Conservation (phyloP, 768 basidiomycete species). For the Amanita rimosa region DNA sequence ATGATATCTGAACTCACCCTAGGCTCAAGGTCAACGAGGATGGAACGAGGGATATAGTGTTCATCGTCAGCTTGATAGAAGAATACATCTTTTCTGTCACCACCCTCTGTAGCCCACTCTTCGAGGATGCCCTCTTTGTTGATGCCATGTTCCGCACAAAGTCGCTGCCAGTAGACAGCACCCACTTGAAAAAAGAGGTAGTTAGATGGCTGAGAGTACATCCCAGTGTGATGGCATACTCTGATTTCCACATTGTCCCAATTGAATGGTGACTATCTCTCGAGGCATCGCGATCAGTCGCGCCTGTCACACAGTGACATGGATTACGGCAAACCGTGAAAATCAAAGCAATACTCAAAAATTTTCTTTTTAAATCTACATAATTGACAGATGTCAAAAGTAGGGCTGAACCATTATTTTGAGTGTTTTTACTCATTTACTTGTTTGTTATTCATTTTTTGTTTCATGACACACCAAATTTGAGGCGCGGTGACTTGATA, state of each 20-base stretch:
- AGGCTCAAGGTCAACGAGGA: conserved; percentile 93
- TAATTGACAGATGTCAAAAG: too few species aligned
- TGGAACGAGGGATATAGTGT: conserved; percentile 95
- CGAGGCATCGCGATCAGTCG: conserved; percentile 56
- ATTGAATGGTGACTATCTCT: conserved; percentile 74
- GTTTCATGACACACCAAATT: too few species aligned
- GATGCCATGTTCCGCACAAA: conserved; percentile 98
- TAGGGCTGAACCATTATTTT: too few species aligned
- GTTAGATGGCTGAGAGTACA: not conserved
- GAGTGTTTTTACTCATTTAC: too few species aligned
- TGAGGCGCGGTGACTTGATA: too few species aligned
- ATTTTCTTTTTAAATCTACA: too few species aligned
- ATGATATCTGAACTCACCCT: conserved; percentile 43
- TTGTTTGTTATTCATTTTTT: too few species aligned
- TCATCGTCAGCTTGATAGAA: conserved; percentile 99
- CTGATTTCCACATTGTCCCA: conserved; percentile 91
- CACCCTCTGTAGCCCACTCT: conserved; percentile 92
- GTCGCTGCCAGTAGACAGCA: conserved; percentile 57
- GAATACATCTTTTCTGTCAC: conserved; percentile 97
- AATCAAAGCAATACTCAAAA: too few species aligned
- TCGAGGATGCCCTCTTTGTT: conserved; percentile 91
- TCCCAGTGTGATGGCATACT: conserved; percentile 34
- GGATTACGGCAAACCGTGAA: too few species aligned
- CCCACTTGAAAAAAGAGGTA: not conserved
- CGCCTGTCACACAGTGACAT: too few species aligned